Percentiles rank a stretch among this genome's conserved stretches.
phyloP scores from a whole-genome alignment of 768 basidiomycete species.

The Panellus pusillus region DNA sequence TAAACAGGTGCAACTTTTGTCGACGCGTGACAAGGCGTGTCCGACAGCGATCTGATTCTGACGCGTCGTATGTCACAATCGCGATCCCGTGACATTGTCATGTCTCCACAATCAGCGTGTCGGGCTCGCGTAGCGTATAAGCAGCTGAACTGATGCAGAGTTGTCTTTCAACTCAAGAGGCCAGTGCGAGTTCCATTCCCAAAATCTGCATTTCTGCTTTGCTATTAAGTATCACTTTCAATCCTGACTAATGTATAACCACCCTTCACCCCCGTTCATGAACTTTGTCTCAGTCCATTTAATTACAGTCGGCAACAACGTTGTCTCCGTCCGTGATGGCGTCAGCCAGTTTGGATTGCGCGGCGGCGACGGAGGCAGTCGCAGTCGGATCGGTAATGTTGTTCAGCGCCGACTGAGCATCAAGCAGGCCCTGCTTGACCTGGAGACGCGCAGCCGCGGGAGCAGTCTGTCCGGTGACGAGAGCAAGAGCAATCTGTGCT shows the following conservation, averaged over 20 bases:
- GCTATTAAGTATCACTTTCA: constrained; percentile 16
- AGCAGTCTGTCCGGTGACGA: constrained; percentile 23
- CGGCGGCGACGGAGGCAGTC: constrained; percentile 1
- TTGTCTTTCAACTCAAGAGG: too few species aligned
- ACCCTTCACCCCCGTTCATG: constrained; percentile 8
- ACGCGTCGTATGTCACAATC: too few species aligned
- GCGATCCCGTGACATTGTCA: too few species aligned
- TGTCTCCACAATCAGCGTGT: too few species aligned
- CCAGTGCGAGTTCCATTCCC: not conserved
- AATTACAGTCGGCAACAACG: constrained; percentile 19
- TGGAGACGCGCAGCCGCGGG: constrained; percentile 24
- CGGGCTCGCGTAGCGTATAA: too few species aligned
- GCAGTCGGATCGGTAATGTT: constrained; percentile 14
- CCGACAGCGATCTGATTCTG: too few species aligned
- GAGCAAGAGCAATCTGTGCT: constrained; percentile 22
- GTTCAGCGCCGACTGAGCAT: constrained; percentile 20
- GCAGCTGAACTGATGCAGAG: too few species aligned
- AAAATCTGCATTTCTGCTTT: constrained; percentile 17
- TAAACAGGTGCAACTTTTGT: not conserved
- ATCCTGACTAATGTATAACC: not conserved
- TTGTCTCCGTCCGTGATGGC: constrained; percentile 13
- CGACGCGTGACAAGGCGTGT: not conserved
- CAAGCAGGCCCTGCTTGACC: constrained; percentile 17
- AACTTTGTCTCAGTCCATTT: not conserved
- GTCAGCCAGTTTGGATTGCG: constrained; percentile 15